Evolutionary conservation across 192 early-diverging fungal species (phyloP), one percentile per base, ranked within the genome.

Genomic region (Lunasporangiospora selenospora): DNA sequence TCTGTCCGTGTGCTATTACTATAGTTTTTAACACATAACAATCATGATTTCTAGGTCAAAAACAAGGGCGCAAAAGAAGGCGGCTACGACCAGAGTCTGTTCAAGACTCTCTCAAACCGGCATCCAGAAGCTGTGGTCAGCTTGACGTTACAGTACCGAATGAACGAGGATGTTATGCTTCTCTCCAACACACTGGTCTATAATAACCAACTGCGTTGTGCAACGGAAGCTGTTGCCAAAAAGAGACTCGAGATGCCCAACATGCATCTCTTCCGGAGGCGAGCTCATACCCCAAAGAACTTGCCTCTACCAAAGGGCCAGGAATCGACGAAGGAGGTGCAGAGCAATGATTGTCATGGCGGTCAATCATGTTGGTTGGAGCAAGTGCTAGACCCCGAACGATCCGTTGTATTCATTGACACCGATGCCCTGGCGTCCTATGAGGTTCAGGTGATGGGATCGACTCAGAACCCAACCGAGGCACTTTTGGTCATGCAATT

Each of bases 81-180:
- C 21, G 88, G 86, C 23, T 65, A 85, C 21, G 62, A 79, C 23
- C 66, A 78, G 34, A 95, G 92, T 21, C 76, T 98, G 52, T 98
- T 98, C 66, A 88, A 86, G 57, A 77, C 80, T 6, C 78, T 98
- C 3, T 89, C 89, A 16, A 91, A 96, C 51, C 84, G 83, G 5
- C 89, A 97, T 55, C 95, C 97, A 0, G 71, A 87, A 23, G 79
- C 94, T 0, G 86, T 97, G 18, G 82, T 82, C 10, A 84, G 77
- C 29, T 77, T 98, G 27, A 81, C 87, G 51, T 83, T 87, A 53
- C 97, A 98, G 62, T 98, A 97, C 61, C 89, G 97, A 21, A 97
- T 98, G 97, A 93, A 90, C 73, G 64, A 81, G 19, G 95, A 94
- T 30, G 92, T 98, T 37, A 95, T 97, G 92, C 64, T 76, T 16